Conservation (phyloP, 2,329 filamentous ascomycete species). For the Mycocentrospora acerina region DNA sequence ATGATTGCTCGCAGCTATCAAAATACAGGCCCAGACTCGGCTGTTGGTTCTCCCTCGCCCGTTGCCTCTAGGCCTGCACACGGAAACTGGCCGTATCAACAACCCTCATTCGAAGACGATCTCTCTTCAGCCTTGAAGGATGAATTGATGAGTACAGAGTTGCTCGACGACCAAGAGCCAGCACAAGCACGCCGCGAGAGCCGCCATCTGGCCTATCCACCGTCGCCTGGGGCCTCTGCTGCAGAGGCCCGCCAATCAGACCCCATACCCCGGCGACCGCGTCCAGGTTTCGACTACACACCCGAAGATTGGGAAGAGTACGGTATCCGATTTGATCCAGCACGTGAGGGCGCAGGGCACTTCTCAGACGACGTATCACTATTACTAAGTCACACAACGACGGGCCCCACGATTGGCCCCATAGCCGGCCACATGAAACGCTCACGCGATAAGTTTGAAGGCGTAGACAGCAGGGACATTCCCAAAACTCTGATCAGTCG, state of each 20-base stretch:
- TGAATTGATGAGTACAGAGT: conserved; percentile 1
- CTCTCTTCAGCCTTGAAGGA: conserved; percentile 13
- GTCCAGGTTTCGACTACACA: neutral
- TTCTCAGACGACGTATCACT: neutral
- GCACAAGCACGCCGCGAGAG: neutral
- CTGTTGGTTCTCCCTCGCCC: conserved; percentile 8
- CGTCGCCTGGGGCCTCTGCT: neutral
- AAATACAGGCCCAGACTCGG: conserved; percentile 4
- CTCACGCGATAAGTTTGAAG: conserved; percentile 19
- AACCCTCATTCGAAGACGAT: conserved; percentile 6
- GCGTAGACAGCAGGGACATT: conserved; percentile 12
- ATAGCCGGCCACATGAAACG: conserved; percentile 17
- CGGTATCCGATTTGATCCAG: neutral
- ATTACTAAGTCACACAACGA: neutral
- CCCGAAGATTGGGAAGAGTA: conserved; percentile 1
- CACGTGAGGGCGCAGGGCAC: neutral
- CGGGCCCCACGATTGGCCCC: neutral
- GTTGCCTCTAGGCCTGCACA: conserved; percentile 3
- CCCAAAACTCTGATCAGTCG: conserved; percentile 13
- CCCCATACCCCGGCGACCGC: too few relatives aligned
- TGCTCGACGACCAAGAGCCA: neutral
- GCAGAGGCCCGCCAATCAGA: too few relatives aligned
- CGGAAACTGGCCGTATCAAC: neutral
- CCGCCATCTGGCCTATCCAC: too few relatives aligned
- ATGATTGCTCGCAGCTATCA: conserved; percentile 1